Base-by-base conservation (phyloP, 1,139 yeast species). In the Pichia sp. region DNA sequence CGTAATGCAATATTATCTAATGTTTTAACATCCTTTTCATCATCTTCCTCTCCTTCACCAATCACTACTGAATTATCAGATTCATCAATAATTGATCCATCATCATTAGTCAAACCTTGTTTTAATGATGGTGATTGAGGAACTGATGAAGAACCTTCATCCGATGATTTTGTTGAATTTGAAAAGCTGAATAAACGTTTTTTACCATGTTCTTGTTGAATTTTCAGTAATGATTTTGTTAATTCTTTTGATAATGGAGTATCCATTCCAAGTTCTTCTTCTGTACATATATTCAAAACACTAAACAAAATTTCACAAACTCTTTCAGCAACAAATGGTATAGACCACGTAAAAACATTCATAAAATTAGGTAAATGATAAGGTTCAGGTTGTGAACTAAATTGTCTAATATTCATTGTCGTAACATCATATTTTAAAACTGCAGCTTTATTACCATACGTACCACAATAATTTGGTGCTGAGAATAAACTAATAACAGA, bases 311-410 rank as follows among this genome's bases (percentile, higher is more conserved):
- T 89, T 59, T 91, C 97, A 15, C 96, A 86, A 45, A 89, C 82
- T 53, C 88, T 78, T 64, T 91, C 96, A n/a, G 97, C 97, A 30
- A 91, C 97, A 69, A 91, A 91, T 7, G 98, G 98, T 47, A 91
- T 69, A 4, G 96, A 86, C 98, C 98, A 91, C 6, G 96, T 84
- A 62, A 91, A 91, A 6, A 89, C 96, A 61, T 91, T 96, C 95
- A 89, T 88, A 55, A 89, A 87, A 62, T 89, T 89, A 4, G 98
- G 98, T 52, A 91, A 70, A 91, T 95, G 89, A 64, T 91, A 91
- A 1, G 98, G 98, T 63, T 91, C 97, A 8, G 96, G 95, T 30
- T 91, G 80, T 55, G 83, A 69, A 61, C 88, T 88, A 66, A 91
- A 91, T 64, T 91, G 98, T 48, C 97, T 76, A 50, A 91, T 91